These are phyloP conservation scores for Globisporangium megalacanthum DNA, from an alignment of 352 stramenopile genomes.

Conservation along the genomic window DNA sequence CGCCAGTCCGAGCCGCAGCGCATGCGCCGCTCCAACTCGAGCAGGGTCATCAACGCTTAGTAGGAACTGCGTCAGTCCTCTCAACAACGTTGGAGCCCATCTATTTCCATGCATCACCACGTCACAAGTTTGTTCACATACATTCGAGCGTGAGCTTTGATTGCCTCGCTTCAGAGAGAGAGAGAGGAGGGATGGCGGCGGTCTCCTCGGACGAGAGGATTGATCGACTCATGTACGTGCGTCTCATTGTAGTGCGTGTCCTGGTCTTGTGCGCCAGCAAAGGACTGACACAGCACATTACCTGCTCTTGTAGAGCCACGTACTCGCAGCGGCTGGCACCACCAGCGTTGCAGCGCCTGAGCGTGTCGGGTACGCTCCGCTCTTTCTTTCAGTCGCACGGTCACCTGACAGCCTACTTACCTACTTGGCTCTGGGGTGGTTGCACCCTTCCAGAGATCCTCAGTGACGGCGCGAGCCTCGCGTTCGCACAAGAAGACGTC, in stretches of 20 bases:
- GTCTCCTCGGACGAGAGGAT: slow-evolving; percentile 38
- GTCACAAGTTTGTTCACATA: no score
- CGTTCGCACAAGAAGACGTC: slow-evolving; percentile 20
- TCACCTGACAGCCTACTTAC: no score
- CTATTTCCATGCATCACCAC: no score
- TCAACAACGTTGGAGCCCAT: no score
- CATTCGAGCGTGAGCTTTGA: no score
- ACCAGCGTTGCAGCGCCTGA: slow-evolving; percentile 38
- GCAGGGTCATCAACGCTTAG: slow-evolving; percentile 1
- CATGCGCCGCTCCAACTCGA: neutral
- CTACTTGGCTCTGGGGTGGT: neutral
- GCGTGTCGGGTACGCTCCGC: slow-evolving; percentile 27
- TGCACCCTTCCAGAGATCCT: slow-evolving; percentile 38
- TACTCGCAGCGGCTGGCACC: slow-evolving; percentile 41
- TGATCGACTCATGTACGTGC: slow-evolving; percentile 47
- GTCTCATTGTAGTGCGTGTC: neutral
- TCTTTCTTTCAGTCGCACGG: no score
- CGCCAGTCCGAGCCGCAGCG: neutral
- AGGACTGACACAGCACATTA: neutral
- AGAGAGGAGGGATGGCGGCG: slow-evolving; percentile 41
- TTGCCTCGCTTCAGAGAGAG: no score
- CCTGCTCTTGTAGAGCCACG: slow-evolving; percentile 19
- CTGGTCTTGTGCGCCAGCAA: neutral
- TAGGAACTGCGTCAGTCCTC: no score
- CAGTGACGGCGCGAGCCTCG: slow-evolving; percentile 25